Conservation (phyloP, 2,329 filamentous ascomycete species). For the Fusarium pseudoanthophilum region DNA sequence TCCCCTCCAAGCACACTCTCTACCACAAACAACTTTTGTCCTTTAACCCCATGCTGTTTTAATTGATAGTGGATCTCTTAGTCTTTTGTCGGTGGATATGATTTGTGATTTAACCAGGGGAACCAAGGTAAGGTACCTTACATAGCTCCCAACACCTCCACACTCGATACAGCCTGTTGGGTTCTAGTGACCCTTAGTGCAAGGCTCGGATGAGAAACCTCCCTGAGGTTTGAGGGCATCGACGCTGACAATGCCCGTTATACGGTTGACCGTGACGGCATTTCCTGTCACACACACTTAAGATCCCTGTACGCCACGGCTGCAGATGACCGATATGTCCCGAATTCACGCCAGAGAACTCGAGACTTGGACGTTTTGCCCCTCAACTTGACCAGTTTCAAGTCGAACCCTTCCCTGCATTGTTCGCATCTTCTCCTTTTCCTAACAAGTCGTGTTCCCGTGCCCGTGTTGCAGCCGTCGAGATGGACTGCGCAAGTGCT, state of each 20-base stretch:
- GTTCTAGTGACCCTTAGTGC: constrained; percentile 37
- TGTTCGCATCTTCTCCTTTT: neutral
- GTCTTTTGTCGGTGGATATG: constrained; percentile 32
- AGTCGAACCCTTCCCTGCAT: constrained; percentile 7
- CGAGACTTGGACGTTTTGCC: constrained; percentile 15
- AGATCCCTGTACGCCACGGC: constrained; percentile 33
- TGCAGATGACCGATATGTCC: constrained; percentile 41
- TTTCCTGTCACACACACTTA: constrained; percentile 32
- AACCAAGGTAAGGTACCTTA: constrained; percentile 42
- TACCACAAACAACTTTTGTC: constrained; percentile 29
- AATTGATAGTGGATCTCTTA: constrained; percentile 31
- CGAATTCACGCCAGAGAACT: constrained; percentile 42
- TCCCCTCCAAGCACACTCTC: constrained; percentile 34
- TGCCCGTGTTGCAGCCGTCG: constrained; percentile 37
- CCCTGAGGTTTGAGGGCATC: constrained; percentile 31
- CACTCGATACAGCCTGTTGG: constrained; percentile 34
- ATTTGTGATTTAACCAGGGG: constrained; percentile 36
- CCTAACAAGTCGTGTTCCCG: constrained; percentile 12
- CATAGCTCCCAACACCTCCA: constrained; percentile 36
- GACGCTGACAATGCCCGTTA: constrained; percentile 8
- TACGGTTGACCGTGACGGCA: constrained; percentile 40
- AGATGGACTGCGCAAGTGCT: constrained; percentile 43
- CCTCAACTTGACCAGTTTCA: constrained; percentile 24
- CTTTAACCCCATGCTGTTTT: constrained; percentile 37
- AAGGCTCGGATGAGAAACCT: constrained; percentile 24